Conservation (phyloP, 2,329 filamentous ascomycete genomes). For the Colletotrichum liaoningense region DNA sequence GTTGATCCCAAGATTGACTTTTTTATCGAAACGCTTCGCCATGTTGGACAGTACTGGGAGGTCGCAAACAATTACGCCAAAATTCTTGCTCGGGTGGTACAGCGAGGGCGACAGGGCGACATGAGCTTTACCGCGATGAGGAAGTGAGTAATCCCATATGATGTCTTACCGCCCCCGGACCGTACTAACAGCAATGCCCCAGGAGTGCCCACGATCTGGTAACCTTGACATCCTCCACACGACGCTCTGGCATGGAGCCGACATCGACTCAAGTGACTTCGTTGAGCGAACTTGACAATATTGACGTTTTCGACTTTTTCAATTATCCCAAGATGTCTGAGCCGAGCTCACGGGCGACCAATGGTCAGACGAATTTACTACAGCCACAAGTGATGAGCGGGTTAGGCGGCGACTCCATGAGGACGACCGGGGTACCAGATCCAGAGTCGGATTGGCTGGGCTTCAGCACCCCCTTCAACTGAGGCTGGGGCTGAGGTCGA, state of each 20-base stretch:
- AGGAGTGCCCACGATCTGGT: slow-evolving; percentile 54
- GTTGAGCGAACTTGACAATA: slow-evolving; percentile 54
- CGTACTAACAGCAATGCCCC: slow-evolving; percentile 11
- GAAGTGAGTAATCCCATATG: slow-evolving; percentile 43
- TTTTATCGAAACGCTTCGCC: slow-evolving; percentile 54
- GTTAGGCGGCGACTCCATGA: slow-evolving; percentile 37
- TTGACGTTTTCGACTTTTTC: slow-evolving; percentile 59
- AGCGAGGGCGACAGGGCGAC: slow-evolving; percentile 48
- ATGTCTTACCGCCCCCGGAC: not conserved
- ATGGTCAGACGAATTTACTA: slow-evolving; percentile 40
- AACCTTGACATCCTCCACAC: slow-evolving; percentile 47
- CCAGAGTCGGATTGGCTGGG: slow-evolving; percentile 47
- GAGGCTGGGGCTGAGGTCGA: slow-evolving; percentile 15
- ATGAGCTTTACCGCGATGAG: slow-evolving; percentile 53
- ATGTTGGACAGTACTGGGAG: slow-evolving; percentile 57
- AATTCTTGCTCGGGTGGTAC: slow-evolving; percentile 52
- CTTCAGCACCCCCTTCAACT: slow-evolving; percentile 34
- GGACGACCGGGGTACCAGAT: slow-evolving; percentile 41
- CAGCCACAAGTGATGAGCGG: slow-evolving; percentile 41
- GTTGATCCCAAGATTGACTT: slow-evolving; percentile 55
- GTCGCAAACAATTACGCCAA: slow-evolving; percentile 56
- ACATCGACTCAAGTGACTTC: slow-evolving; percentile 52
- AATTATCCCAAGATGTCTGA: slow-evolving; percentile 51
- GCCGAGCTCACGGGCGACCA: slow-evolving; percentile 22
- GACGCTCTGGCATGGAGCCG: slow-evolving; percentile 51